These are phyloP conservation scores for Auricularia sp. DNA, from an alignment of 768 basidiomycete genomes.

Conservation along the genomic window DNA sequence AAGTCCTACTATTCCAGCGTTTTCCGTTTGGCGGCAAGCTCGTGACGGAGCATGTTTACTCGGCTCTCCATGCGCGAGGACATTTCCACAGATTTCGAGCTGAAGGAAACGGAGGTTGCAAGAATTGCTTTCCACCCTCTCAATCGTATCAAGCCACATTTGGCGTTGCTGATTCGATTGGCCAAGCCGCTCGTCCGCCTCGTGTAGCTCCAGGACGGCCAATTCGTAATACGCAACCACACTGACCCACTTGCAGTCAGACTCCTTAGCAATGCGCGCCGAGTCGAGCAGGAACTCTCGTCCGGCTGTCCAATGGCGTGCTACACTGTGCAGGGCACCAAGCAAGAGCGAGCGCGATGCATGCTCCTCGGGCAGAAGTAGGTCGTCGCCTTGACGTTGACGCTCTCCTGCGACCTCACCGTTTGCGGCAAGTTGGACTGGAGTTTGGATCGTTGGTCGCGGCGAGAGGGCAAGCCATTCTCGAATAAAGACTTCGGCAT, in stretches of 20 bases:
- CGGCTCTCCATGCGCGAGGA: slow-evolving; percentile 59
- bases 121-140: slow-evolving; percentile 35
- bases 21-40: slow-evolving; percentile 54
- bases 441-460: slow-evolving; percentile 23
- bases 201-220: slow-evolving; percentile 59
- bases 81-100: slow-evolving; percentile 49
- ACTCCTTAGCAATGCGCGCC: slow-evolving; percentile 26
- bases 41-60: slow-evolving; percentile 57
- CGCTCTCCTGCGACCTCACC: slow-evolving; percentile 3
- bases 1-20: slow-evolving; percentile 18
- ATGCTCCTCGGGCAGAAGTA: slow-evolving; percentile 63
- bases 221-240: slow-evolving; percentile 61
- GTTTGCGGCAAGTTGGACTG: slow-evolving; percentile 15
- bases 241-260: slow-evolving; percentile 57
- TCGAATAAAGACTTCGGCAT: slow-evolving; percentile 53
- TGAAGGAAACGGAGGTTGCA: slow-evolving; percentile 36
- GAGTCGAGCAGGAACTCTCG: slow-evolving; percentile 46
- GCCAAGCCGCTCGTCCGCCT: slow-evolving; percentile 24
- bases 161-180: not conserved
- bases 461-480: slow-evolving; percentile 44
- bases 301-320: slow-evolving; percentile 33
- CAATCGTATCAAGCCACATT: not conserved
- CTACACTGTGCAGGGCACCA: slow-evolving; percentile 54
- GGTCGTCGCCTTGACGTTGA: slow-evolving; percentile 21
- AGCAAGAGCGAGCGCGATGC: slow-evolving; percentile 60